Evolutionary conservation across 2,329 filamentous ascomycete genomes (phyloP), one percentile per base, ranked within the genome.

Genomic region (Leptosphaerulina australis): DNA sequence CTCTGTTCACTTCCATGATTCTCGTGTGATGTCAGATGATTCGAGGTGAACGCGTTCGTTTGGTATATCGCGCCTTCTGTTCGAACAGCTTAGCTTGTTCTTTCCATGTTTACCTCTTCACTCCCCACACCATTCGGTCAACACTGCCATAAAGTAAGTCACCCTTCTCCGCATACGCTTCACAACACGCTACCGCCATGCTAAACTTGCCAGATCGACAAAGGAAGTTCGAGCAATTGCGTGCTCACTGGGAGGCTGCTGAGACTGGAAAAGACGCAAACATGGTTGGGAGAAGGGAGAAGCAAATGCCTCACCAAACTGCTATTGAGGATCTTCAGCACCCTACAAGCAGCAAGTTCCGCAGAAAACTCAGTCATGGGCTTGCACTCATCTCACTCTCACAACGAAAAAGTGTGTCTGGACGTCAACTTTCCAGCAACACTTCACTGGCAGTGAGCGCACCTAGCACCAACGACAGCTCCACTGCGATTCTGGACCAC

Each of bases 191-290:
- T 59, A 44, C 46, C 53, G 44, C 45, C 59, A 72, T 72, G 70
- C 68, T 72, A 41, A 72, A 53, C 17, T 64, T 66, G 55, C 58
- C 65, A 63, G 67, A 69, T 54, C 62, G 53, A 50, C 41, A 51
- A 18, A 51, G 60, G 14, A 70, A 46, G 44, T 72, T 71, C 44
- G 60, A 68, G 49, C 58, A 63, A 31, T 52, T 72, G 20, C 66
- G 67, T 18, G 67, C 70, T 56, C 63, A 49, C 20, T 72, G 68
- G 69, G 68, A 72, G 59, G 54, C 63, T 11, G 62, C 52, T 33
- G 56, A 64, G 40, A 29, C 44, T 18, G 15, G 30, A 35, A 51
- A 49, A 37, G 50, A 51, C 9, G 41, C 34, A 33, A 55, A 41
- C 7, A 72, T 71, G 68, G 59, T 60, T 21, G 62, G 63, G 41